phyloP scores from a whole-genome alignment of 2,329 filamentous ascomycete genomes.

The Fusarium sp. region DNA sequence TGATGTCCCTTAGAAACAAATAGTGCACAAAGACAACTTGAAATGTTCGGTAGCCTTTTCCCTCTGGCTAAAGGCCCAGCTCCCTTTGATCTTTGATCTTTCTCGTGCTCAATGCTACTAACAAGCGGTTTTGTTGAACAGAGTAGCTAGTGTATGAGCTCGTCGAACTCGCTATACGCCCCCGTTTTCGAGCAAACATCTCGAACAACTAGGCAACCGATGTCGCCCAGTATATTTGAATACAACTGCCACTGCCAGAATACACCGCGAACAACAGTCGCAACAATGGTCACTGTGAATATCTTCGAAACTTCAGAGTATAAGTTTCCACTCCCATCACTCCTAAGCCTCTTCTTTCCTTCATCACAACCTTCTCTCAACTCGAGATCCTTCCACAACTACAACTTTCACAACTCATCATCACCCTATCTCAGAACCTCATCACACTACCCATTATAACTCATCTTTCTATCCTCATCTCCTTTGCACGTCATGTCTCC shows the following conservation, averaged over 20 bases:
- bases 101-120: rapidly evolving
- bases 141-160: not conserved
- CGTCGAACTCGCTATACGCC: not conserved
- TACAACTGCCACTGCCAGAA: not conserved
- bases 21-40: not conserved
- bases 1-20: not conserved
- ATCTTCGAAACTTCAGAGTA: not conserved
- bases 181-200: not conserved
- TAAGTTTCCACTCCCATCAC: not conserved
- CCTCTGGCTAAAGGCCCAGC: rapidly evolving
- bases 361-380: not conserved
- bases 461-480: not conserved
- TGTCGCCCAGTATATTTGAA: not conserved
- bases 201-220: not conserved
- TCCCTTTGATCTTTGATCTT: no score
- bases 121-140: rapidly evolving
- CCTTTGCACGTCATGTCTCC: not conserved
- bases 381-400: not conserved
- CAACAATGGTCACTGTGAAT: not conserved
- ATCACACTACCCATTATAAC: not conserved
- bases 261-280: rapidly evolving
- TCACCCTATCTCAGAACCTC: no score
- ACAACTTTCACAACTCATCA: no score
- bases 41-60: not conserved
- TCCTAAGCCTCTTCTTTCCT: rapidly evolving